These are phyloP conservation scores for Thalassiosira mediterranea DNA, from an alignment of 352 stramenopile genomes.

Conservation along the genomic window DNA sequence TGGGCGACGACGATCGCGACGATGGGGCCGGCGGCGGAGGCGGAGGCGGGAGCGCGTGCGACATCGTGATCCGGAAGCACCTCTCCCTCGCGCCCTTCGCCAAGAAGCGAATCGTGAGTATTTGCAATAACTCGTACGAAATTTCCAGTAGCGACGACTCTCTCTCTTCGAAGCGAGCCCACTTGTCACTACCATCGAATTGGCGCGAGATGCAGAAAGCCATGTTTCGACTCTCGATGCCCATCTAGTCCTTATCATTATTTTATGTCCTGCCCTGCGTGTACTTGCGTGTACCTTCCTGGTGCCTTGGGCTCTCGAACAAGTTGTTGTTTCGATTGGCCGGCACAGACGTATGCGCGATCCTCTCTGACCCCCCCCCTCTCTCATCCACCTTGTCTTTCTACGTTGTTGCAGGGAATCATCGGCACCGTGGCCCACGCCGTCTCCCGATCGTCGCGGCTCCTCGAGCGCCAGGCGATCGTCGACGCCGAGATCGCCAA, in stretches of 20 bases:
- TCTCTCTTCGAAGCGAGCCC: too few relatives aligned
- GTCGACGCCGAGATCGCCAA: constrained; percentile 16
- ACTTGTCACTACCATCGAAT: too few relatives aligned
- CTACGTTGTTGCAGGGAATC: constrained; percentile 43
- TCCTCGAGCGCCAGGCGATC: constrained; percentile 22
- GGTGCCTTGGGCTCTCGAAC: not conserved
- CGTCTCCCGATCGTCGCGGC: constrained; percentile 37
- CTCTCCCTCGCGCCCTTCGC: constrained; percentile 34
- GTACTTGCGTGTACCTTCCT: too few relatives aligned
- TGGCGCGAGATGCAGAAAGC: too few relatives aligned
- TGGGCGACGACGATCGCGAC: constrained; percentile 32
- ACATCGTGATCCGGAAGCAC: constrained; percentile 67
- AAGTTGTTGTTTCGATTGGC: constrained; percentile 3
- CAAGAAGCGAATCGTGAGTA: constrained; percentile 57
- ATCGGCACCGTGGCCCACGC: constrained; percentile 60
- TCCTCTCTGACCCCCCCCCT: not conserved
- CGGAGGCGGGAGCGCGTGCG: constrained; percentile 37
- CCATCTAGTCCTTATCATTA: too few relatives aligned
- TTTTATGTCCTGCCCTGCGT: too few relatives aligned
- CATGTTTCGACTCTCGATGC: too few relatives aligned
- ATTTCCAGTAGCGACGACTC: too few relatives aligned
- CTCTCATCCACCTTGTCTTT: not conserved
- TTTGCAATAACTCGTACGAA: not conserved
- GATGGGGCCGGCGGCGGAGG: constrained; percentile 17
- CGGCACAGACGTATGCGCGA: not conserved